These are phyloP conservation scores for Eimeria maxima DNA, from an alignment of 169 alveolate genomes.

Conservation along the genomic window DNA sequence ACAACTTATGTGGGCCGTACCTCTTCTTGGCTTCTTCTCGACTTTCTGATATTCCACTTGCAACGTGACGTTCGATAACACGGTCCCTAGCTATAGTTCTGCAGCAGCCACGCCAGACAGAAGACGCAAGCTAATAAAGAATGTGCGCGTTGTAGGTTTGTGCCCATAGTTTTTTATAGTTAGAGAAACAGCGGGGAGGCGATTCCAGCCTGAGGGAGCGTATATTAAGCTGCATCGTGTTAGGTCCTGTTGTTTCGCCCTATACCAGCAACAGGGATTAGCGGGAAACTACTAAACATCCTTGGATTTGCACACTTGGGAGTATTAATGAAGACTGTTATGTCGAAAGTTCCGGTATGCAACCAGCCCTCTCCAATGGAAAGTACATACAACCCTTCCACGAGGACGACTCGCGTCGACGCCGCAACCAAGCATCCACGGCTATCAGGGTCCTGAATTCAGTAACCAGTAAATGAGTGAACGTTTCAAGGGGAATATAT, in stretches of 20 bases:
- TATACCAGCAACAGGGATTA: neutral
- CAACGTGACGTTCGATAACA: conserved; percentile 29
- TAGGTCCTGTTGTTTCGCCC: neutral
- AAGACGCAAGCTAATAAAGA: neutral
- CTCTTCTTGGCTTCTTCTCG: neutral
- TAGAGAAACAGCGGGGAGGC: neutral
- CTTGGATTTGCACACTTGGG: conserved; percentile 1
- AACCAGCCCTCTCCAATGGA: neutral
- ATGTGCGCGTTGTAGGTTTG: neutral
- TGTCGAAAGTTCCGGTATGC: neutral
- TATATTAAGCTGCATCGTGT: neutral
- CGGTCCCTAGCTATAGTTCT: conserved; percentile 21
- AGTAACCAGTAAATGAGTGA: neutral
- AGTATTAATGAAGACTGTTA: conserved; percentile 1
- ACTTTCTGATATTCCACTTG: neutral
- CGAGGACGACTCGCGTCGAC: conserved; percentile 24
- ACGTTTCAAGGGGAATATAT: neutral
- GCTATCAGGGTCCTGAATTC: conserved; percentile 21
- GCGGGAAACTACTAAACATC: neutral
- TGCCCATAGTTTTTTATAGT: neutral
- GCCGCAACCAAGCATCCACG: neutral
- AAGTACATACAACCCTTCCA: conserved; percentile 32
- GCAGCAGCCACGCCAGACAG: conserved; percentile 50
- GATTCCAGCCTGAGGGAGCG: too few relatives aligned
- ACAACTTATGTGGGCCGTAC: neutral